Evolutionary conservation across 73 alveolate species (phyloP).

Genomic region (Paramecium sexaurelia): DNA sequence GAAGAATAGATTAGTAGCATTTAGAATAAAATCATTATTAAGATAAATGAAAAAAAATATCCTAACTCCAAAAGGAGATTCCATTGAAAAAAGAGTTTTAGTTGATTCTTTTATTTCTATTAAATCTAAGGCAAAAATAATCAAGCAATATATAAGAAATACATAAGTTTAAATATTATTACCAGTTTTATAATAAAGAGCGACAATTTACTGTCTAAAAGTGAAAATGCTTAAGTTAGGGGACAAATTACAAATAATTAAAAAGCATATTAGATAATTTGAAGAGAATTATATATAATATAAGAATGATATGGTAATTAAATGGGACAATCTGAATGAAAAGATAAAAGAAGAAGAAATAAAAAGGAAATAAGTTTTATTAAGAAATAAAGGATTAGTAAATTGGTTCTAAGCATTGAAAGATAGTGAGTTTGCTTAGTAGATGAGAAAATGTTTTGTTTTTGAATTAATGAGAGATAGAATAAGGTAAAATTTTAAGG

Average conservation of each 20-base stretch:
- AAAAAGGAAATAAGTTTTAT: background rate
- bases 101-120: background rate
- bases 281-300: background rate
- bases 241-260: background rate
- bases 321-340: background rate
- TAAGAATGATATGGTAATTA: background rate
- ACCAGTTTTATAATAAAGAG: background rate
- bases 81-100: background rate
- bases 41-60: background rate
- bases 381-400: background rate
- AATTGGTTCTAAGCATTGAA: background rate
- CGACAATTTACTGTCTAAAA: background rate
- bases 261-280: background rate
- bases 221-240: background rate
- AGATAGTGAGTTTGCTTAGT: background rate
- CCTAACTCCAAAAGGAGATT: background rate
- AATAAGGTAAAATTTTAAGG: background rate
- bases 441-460: background rate
- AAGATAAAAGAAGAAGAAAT: background rate
- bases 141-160: background rate
- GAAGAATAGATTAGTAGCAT: conserved; percentile 30
- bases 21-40: background rate
- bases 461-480: conserved; percentile 41
- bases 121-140: background rate
- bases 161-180: background rate